Evolutionary conservation across 306 rosid genomes (phyloP), one percentile per base, ranked within the genome.

Genomic region (Bauhinia variegata): DNA sequence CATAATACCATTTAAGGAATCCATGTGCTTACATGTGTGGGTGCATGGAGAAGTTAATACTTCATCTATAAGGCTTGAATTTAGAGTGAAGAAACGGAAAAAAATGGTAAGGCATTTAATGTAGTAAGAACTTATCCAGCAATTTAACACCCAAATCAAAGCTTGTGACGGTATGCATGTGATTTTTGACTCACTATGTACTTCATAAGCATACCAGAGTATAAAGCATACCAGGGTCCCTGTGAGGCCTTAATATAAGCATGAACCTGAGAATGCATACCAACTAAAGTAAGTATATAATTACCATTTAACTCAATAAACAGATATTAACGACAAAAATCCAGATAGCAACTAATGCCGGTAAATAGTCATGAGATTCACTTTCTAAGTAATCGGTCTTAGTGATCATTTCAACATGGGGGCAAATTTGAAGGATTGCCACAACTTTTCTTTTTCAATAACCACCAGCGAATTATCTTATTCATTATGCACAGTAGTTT

Each of bases 161-260:
- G 33, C 5, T 43, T 17, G 54, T 49, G 47, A 67, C 53, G 46
- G 33, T 52, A 59, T 47, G 31, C 15, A 11, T 7, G 39, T 65
- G 50, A 32, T 28, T 44, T 75, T 48, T 34, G 63, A 48, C 72
- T 18, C 31, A 39, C 36, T 65, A 60, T 42, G 32, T 12, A 68
- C 50, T 11, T 15, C 50, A 38, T 58, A 59, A 16, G 50, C 83
- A 68, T 88, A 92, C 96, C 96, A 92, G 81, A 53, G 98, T 89
- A 82, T 85, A 92, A 76, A 92, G 96, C 81, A 85, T 75, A 74
- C 92, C 98, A 54, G 95, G 96, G 79, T 92, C 91, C 73, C 83
- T 80, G 75, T 85, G 91, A 55, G 95, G 96, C 70, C 95, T 85
- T 42, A 92, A 84, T 82, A 92, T 71, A 61, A 89, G 96, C 98